These are phyloP conservation scores for Eleusine coracana DNA, from an alignment of 176 grass and related monocot genomes.

Conservation along the genomic window DNA sequence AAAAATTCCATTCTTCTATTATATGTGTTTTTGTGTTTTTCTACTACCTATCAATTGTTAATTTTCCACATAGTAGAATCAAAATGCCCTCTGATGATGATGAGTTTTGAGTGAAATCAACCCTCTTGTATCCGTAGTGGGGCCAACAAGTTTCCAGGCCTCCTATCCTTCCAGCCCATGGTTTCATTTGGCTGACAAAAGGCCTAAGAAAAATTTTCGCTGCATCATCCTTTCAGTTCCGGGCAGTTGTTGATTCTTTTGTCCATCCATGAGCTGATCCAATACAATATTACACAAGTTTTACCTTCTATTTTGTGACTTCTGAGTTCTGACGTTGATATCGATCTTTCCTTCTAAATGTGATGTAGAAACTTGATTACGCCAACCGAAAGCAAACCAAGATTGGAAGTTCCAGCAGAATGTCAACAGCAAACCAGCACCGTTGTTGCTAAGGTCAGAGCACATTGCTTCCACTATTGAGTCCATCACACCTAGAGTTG, in stretches of 20 bases:
- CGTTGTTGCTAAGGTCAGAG: neutral
- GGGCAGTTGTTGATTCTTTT: neutral
- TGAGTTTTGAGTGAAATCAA: neutral
- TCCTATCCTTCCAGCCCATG: too few relatives aligned
- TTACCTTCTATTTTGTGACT: neutral
- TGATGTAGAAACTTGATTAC: slow-evolving; percentile 36
- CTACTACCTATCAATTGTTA: neutral
- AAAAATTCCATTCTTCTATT: neutral
- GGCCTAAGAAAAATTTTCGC: neutral
- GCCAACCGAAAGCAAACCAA: neutral
- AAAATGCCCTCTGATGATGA: neutral
- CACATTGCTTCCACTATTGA: neutral
- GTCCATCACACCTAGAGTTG: neutral
- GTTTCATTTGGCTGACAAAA: neutral
- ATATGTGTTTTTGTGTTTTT: neutral
- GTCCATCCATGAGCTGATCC: neutral
- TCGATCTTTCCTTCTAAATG: slow-evolving; percentile 28
- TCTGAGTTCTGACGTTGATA: slow-evolving; percentile 3
- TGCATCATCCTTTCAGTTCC: neutral
- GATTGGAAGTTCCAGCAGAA: neutral
- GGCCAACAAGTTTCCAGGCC: too few relatives aligned
- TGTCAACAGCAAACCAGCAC: neutral
- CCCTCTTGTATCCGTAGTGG: too few relatives aligned
- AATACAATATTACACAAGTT: too few relatives aligned
- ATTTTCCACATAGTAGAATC: neutral